Evolutionary conservation across 371 early-diverging fungal species (phyloP).

Genomic region (Blastocladiella emersonii): DNA sequence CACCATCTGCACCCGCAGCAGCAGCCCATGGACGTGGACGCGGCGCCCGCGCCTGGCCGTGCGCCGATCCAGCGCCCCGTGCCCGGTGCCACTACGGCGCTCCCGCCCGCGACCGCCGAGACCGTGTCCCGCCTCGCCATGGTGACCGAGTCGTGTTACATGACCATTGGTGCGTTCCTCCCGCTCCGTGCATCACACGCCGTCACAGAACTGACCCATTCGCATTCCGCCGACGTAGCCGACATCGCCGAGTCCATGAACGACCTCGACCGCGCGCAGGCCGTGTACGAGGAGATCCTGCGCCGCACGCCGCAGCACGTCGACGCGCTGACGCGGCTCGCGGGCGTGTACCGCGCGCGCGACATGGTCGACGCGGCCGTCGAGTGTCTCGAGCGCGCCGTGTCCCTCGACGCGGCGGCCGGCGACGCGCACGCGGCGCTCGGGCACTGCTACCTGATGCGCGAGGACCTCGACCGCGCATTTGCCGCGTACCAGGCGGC

Average conservation of each 20-base stretch:
- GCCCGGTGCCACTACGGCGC: too few relatives aligned
- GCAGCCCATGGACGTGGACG: too few relatives aligned
- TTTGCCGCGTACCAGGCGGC: conserved; percentile 90
- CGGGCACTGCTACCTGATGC: conserved; percentile 86
- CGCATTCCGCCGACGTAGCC: background rate
- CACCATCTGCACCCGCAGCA: too few relatives aligned
- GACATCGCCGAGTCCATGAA: background rate
- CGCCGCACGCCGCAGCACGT: background rate
- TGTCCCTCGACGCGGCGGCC: conserved; percentile 60
- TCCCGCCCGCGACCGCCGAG: background rate
- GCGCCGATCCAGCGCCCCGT: too few relatives aligned
- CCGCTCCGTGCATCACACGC: background rate
- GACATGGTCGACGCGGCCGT: conserved; percentile 58
- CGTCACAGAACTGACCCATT: too few relatives aligned
- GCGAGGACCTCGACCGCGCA: conserved; percentile 83
- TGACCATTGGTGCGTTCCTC: background rate
- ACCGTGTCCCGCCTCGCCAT: background rate
- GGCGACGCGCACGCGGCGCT: conserved; percentile 88
- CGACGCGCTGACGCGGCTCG: conserved; percentile 16
- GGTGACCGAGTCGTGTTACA: background rate
- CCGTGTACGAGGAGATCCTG: background rate
- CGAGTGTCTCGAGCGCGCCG: conserved; percentile 70
- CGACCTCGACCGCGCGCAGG: background rate
- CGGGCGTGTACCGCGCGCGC: conserved; percentile 34
- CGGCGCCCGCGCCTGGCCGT: too few relatives aligned